A percentile compares a stretch with the other conserved stretches of the same genome.
phyloP scores from a whole-genome alignment of 768 basidiomycete genomes.

The Russula griseocarnosa region DNA sequence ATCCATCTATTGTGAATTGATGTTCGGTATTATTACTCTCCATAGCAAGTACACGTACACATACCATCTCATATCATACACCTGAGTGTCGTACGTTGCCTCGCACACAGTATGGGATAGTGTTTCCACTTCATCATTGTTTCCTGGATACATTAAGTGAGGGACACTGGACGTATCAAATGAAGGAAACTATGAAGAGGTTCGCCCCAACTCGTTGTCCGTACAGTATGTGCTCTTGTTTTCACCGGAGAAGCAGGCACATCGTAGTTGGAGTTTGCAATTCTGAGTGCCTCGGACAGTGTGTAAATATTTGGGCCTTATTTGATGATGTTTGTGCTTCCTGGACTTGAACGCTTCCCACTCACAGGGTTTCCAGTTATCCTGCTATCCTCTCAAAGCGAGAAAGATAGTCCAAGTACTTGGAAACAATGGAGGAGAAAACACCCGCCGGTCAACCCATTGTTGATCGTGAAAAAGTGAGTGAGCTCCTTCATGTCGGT shows the following conservation, averaged over 20 bases:
- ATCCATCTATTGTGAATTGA: too few relatives aligned
- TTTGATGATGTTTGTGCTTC: slow-evolving; percentile 12
- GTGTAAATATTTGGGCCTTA: slow-evolving; percentile 6
- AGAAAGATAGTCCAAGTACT: neutral
- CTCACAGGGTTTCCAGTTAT: neutral
- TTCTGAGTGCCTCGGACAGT: neutral
- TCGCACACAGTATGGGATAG: too few relatives aligned
- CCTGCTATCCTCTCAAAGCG: neutral
- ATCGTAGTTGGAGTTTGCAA: too few relatives aligned
- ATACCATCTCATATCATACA: neutral
- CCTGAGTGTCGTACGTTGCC: neutral
- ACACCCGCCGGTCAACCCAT: slow-evolving; percentile 45
- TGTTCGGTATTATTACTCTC: too few relatives aligned
- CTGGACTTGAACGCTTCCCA: neutral
- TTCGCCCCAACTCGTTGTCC: too few relatives aligned
- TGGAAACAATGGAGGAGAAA: slow-evolving; percentile 37
- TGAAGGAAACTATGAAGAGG: too few relatives aligned
- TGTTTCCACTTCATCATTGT: too few relatives aligned
- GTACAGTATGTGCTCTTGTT: too few relatives aligned
- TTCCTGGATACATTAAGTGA: too few relatives aligned
- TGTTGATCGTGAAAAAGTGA: slow-evolving; percentile 58
- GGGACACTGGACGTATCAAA: too few relatives aligned
- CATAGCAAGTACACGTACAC: too few relatives aligned
- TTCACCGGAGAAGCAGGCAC: too few relatives aligned
- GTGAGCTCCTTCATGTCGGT: neutral